Evolutionary conservation across 257 asterid species (phyloP).

Genomic region (Rhazya stricta): DNA sequence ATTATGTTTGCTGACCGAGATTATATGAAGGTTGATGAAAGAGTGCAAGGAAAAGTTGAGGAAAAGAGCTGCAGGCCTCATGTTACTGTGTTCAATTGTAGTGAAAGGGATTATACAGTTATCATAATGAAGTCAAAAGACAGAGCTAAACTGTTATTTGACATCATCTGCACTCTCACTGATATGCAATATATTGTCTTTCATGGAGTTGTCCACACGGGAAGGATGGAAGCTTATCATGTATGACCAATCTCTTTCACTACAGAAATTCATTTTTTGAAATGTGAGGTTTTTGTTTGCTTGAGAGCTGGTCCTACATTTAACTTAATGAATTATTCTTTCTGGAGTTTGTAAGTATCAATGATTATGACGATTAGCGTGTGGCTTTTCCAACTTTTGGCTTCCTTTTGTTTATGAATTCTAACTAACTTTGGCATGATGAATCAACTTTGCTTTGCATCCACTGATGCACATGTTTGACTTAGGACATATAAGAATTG

Average conservation of each 20-base stretch:
- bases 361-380: neutral
- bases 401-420: neutral
- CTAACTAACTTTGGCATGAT: neutral
- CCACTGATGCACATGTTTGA: neutral
- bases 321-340: neutral
- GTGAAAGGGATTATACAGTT: conserved; percentile 63
- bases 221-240: conserved; percentile 70
- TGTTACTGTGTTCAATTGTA: conserved; percentile 52
- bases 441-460: neutral
- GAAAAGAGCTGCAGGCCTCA: conserved; percentile 46
- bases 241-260: conserved; percentile 21
- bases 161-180: conserved; percentile 68
- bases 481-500: neutral
- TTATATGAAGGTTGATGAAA: conserved; percentile 30
- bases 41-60: conserved; percentile 25
- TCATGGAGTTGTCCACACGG: conserved; percentile 76
- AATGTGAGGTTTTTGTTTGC: neutral
- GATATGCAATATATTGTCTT: conserved; percentile 83
- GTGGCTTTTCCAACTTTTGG: neutral
- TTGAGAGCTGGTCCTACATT: neutral
- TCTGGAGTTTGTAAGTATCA: too few species aligned
- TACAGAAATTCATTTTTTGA: neutral
- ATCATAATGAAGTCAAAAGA: conserved; percentile 67
- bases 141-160: conserved; percentile 79
- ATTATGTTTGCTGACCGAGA: conserved; percentile 84